Evolutionary conservation across 805 yeast species (phyloP).

Genomic region (Kazachstania africana): DNA sequence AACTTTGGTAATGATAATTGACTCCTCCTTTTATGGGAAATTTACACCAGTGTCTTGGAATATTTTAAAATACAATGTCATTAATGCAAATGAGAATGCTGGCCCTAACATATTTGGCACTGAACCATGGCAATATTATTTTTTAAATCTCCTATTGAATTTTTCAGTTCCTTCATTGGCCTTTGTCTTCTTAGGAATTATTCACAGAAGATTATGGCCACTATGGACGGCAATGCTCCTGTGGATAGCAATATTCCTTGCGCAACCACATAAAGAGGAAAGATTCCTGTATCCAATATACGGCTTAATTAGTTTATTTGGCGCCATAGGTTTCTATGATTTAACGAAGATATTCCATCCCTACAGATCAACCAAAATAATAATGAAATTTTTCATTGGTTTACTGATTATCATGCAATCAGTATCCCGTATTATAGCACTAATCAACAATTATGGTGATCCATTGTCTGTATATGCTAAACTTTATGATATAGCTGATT

Average conservation of each 20-base stretch:
- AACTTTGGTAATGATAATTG: conserved; percentile 29
- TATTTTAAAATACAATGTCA: conserved; percentile 73
- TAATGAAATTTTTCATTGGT: conserved; percentile 10
- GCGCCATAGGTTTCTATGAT: conserved; percentile 37
- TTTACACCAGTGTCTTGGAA: conserved; percentile 65
- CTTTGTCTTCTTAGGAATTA: conserved; percentile 21
- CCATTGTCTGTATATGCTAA: conserved; percentile 52
- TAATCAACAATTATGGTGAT: conserved; percentile 58
- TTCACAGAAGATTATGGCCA: conserved; percentile 20
- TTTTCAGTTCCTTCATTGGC: conserved; percentile 39
- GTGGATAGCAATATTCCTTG: conserved; percentile 57
- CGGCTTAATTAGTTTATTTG: conserved; percentile 52
- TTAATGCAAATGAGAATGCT: conserved; percentile 45
- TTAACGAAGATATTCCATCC: conserved; percentile 7
- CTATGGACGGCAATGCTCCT: conserved; percentile 40
- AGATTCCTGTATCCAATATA: conserved; percentile 81
- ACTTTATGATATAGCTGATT: conserved; percentile 6
- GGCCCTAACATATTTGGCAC: conserved; percentile 90
- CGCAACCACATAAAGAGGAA: conserved; percentile 90
- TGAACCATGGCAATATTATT: conserved; percentile 67
- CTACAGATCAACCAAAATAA: conserved; percentile 3
- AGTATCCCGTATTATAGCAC: conserved; percentile 43
- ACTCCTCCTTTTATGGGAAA: conserved; percentile 50
- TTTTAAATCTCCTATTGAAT: conserved; percentile 57
- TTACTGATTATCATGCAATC: conserved; percentile 21